A percentile compares a stretch with the other conserved stretches of the same genome.
Evolutionary conservation across 352 stramenopile genomes (phyloP).

Genomic region (Plasmopara muralis): DNA sequence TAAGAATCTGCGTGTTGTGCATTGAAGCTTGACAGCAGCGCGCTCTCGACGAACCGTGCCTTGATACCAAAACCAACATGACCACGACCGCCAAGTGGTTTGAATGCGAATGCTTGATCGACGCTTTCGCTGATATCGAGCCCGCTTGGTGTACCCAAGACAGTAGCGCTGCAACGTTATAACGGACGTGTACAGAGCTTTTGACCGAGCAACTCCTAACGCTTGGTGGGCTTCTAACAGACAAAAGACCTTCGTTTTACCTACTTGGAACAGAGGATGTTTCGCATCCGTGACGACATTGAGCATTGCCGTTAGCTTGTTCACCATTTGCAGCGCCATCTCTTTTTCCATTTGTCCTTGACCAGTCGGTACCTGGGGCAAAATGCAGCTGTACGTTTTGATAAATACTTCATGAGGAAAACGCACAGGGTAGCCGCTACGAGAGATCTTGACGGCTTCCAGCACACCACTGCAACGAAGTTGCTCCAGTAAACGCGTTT

Average conservation of each 20-base stretch:
- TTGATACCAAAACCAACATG: constrained; percentile 43
- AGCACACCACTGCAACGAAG: constrained; percentile 83
- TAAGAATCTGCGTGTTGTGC: constrained; percentile 38
- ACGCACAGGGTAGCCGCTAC: constrained; percentile 91
- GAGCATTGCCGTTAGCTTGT: constrained; percentile 33
- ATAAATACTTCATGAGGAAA: constrained; percentile 91
- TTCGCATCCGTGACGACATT: constrained; percentile 31
- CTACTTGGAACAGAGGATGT: constrained; percentile 66
- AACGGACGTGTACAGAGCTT: constrained; percentile 65
- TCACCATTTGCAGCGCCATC: constrained; percentile 43
- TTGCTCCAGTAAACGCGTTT: constrained; percentile 69
- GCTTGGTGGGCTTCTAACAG: constrained; percentile 60
- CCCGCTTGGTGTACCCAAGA: constrained; percentile 47
- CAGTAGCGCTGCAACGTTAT: constrained; percentile 72
- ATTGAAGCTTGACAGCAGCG: constrained; percentile 48
- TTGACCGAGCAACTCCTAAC: constrained; percentile 49
- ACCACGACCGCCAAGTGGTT: constrained; percentile 39
- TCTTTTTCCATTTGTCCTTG: constrained; percentile 42
- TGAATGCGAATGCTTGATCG: constrained; percentile 48
- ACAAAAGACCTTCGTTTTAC: constrained; percentile 80
- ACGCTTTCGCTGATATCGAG: constrained; percentile 43
- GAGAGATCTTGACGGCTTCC: constrained; percentile 86
- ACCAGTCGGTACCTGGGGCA: constrained; percentile 35
- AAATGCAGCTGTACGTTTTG: constrained; percentile 70
- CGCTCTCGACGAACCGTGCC: constrained; percentile 31